phyloP scores from a whole-genome alignment of 2,329 filamentous ascomycete genomes.

The Pseudocercospora macadamiae region DNA sequence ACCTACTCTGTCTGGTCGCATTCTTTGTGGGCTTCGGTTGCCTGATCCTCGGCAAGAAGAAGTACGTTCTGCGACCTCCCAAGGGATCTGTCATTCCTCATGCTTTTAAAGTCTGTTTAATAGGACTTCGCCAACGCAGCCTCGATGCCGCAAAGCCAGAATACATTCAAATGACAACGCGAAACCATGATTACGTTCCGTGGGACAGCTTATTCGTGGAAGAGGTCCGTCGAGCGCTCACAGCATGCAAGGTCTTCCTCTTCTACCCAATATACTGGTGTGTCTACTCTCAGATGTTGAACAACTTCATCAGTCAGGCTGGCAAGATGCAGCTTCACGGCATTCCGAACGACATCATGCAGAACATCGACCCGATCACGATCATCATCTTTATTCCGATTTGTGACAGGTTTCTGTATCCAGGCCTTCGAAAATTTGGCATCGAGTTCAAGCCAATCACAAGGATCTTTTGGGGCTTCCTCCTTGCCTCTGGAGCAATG shows the following conservation, averaged over 20 bases:
- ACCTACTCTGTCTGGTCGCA: constrained; percentile 61
- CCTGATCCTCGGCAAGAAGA: constrained; percentile 43
- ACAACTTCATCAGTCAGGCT: constrained; percentile 51
- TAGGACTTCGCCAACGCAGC: constrained; percentile 45
- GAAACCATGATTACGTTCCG: constrained; percentile 69
- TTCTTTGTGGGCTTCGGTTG: constrained; percentile 64
- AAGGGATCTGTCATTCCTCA: constrained; percentile 70
- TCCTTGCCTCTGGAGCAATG: constrained; percentile 57
- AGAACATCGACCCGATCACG: constrained; percentile 43
- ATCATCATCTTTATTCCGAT: constrained; percentile 51
- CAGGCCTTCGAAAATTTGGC: constrained; percentile 33
- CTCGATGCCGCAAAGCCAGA: constrained; percentile 68
- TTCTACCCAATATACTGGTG: constrained; percentile 59
- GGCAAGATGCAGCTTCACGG: constrained; percentile 47
- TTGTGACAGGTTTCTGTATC: constrained; percentile 48
- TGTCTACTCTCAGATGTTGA: constrained; percentile 58
- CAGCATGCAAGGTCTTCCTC: constrained; percentile 69
- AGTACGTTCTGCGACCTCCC: constrained; percentile 65
- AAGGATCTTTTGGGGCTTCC: constrained; percentile 55
- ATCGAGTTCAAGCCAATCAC: constrained; percentile 53
- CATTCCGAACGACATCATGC: constrained; percentile 51
- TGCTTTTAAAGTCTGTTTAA: constrained; percentile 63
- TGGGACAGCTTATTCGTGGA: constrained; percentile 82
- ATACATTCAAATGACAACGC: constrained; percentile 56
- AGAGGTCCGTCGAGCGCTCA: constrained; percentile 65